Base-by-base conservation (phyloP, 768 basidiomycete genomes). In the Pulveroboletus sp. region DNA sequence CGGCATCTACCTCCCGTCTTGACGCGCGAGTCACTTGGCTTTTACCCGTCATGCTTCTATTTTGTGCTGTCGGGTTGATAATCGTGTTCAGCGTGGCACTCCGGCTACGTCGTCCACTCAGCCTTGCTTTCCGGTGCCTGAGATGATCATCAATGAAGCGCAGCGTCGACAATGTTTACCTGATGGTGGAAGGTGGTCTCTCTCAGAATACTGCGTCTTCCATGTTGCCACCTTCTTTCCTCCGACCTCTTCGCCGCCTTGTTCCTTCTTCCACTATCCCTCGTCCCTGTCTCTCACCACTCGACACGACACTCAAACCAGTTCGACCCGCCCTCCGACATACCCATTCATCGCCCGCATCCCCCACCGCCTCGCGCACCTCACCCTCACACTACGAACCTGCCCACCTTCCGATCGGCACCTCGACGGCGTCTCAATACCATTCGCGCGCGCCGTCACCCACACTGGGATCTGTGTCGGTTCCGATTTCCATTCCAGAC, bases 1-100 rank as follows among this genome's bases (percentile, higher is more conserved):
- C 76, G 81, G n/a, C 85, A 84, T 60, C 69, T 91, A 19, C 86
- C 86, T 10, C 59, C 76, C 12, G 79, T 77, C 10, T 69, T 91
- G 20, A 80, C 77, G 8, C 73, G 85, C 24, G 69, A 76, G 26
- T 80, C 84, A 1, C 77, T 90, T 26, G 86, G 87, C 0, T 88
- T 89, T 64, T 86, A 6, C 81, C 81, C 8, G 72, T 86, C 19
- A 62, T 80, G n/a, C 69, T 85, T 57, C 54, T 87, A 8, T 73
- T 85, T 58, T 85, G 80, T 63, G 50, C 75, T 14, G 52, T 75
- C 49, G 52, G 78, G 20, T 55, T 80, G 23, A 64, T 71, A 32
- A 37, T 80, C 32, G 35, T 82, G 20, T 47, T 75, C 14, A 63
- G 76, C 39, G 53, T 82, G 34, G 63, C 65, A 22, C 81, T 73